Conservation (phyloP, 176 grass and related monocot species). For the Tillandsia fasciculata region DNA sequence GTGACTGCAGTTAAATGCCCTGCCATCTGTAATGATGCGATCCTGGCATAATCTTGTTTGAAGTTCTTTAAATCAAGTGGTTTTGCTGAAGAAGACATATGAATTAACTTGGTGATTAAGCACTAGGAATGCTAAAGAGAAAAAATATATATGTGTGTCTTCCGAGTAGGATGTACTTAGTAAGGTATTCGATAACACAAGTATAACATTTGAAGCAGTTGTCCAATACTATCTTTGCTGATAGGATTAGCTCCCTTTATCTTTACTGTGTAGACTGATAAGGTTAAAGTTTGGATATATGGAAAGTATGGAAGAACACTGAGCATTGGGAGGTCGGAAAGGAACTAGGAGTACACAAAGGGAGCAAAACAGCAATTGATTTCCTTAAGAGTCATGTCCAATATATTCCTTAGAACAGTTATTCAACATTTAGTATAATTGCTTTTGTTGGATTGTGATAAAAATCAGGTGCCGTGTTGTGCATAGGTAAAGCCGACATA, state of each 20-base stretch:
- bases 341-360: too few species aligned
- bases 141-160: neutral
- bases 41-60: neutral
- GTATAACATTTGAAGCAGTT: neutral
- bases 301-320: neutral
- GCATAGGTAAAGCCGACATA: too few species aligned
- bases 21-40: neutral
- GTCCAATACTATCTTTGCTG: neutral
- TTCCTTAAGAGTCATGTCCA: too few species aligned
- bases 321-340: too few species aligned
- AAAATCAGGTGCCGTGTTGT: too few species aligned
- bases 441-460: too few species aligned
- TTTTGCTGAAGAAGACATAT: neutral
- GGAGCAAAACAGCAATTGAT: too few species aligned
- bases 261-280: neutral
- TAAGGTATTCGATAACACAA: neutral
- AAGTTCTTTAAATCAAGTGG: neutral
- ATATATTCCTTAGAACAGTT: too few species aligned
- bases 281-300: neutral
- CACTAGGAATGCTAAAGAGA: too few species aligned
- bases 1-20: neutral
- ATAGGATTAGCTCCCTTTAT: neutral
- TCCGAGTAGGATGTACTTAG: neutral
- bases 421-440: too few species aligned
- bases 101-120: neutral